Conservation (phyloP, 23 red algal species). For the Gracilaria caudata region DNA sequence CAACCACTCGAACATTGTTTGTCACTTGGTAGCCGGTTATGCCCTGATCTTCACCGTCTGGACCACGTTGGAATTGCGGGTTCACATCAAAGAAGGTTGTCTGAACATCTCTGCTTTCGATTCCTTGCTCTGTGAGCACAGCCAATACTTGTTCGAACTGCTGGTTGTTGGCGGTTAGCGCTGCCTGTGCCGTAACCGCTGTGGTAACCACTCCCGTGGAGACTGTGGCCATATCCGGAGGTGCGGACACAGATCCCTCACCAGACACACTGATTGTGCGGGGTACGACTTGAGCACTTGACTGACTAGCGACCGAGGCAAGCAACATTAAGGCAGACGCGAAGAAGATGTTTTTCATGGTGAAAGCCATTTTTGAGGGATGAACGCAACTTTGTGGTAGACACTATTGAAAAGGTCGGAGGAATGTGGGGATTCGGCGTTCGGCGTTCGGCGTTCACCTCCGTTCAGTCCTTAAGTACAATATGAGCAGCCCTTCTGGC, state of each 20-base stretch:
- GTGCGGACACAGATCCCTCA: conserved; percentile 1
- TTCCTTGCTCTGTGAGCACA: conserved; percentile 29
- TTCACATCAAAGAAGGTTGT: conserved; percentile 39
- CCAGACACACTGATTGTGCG: conserved; percentile 42
- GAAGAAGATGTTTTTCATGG: background rate
- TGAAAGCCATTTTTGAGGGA: background rate
- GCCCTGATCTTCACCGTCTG: background rate
- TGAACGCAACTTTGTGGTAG: background rate
- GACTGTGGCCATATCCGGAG: conserved; percentile 42
- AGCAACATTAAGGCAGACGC: background rate
- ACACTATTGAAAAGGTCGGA: background rate
- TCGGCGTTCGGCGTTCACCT: too few relatives aligned
- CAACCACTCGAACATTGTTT: conserved; percentile 10
- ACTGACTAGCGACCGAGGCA: background rate
- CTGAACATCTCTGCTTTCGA: conserved; percentile 40
- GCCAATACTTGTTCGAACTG: conserved; percentile 4
- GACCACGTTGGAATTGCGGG: background rate
- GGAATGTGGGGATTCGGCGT: too few relatives aligned
- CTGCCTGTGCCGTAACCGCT: conserved; percentile 35
- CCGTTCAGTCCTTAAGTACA: too few relatives aligned
- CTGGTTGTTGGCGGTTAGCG: conserved; percentile 37
- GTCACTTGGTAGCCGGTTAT: conserved; percentile 38
- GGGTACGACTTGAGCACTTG: conserved; percentile 21
- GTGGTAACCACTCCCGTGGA: conserved; percentile 30
- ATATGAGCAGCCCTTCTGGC: too few relatives aligned